These are phyloP conservation scores for Dacryopinax primogenitus DNA, from an alignment of 768 basidiomycete species.

Conservation along the genomic window DNA sequence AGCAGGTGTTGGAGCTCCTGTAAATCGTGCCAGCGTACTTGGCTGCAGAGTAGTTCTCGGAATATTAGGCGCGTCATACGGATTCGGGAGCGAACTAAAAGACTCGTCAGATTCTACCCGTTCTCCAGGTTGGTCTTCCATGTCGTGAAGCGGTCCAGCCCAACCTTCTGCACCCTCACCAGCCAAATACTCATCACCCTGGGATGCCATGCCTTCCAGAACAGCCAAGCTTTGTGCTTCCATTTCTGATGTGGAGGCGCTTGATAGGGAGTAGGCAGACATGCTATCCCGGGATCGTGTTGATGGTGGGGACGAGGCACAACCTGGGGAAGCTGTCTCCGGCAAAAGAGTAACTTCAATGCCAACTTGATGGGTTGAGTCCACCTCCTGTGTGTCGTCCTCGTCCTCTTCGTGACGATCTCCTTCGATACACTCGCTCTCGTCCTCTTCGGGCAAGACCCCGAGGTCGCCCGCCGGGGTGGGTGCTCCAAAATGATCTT, in stretches of 20 bases:
- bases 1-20: background rate
- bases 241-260: background rate
- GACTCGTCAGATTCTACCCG: background rate
- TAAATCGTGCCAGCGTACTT: background rate
- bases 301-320: background rate
- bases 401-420: background rate
- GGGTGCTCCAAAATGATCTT: background rate
- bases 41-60: background rate
- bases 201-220: background rate
- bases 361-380: background rate
- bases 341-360: conserved; percentile 2
- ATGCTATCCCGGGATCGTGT: background rate
- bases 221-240: background rate
- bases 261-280: background rate
- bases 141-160: background rate
- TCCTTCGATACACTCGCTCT: background rate
- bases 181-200: background rate
- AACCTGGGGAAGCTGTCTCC: background rate
- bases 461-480: background rate
- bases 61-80: background rate
- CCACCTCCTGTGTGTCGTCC: conserved; percentile 3
- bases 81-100: background rate
- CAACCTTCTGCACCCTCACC: background rate
- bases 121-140: background rate
- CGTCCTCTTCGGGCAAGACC: conserved; percentile 1